A percentile compares a stretch with the other conserved stretches of the same genome.
Evolutionary conservation across 2,329 filamentous ascomycete species (phyloP).

Genomic region (Cryphonectria parasitica): DNA sequence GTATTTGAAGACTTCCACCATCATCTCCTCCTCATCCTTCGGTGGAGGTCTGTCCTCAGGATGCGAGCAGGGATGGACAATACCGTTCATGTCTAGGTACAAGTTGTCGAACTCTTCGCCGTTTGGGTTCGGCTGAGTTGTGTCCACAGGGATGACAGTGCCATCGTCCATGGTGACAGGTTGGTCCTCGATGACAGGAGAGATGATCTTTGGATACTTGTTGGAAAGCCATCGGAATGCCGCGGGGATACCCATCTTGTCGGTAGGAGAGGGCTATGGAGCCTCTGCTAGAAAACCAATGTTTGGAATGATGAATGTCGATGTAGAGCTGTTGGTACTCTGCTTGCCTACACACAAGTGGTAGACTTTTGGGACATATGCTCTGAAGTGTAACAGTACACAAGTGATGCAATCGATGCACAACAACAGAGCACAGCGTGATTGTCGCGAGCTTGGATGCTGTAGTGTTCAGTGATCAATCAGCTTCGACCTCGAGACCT

Average conservation of each 20-base stretch:
- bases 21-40: conserved; percentile 97
- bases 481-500: conserved; percentile 17
- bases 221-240: conserved; percentile 95
- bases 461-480: conserved; percentile 23
- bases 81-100: conserved; percentile 99
- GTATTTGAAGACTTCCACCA: conserved; percentile 97
- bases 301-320: neutral
- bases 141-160: conserved; percentile 81
- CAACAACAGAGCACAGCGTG: conserved; percentile 1
- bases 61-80: conserved; percentile 97
- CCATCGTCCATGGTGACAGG: conserved; percentile 82
- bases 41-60: conserved; percentile 91
- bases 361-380: neutral
- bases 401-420: neutral
- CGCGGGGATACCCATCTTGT: conserved; percentile 86
- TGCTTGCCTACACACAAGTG: neutral
- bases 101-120: conserved; percentile 98
- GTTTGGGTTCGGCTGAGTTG: conserved; percentile 86
- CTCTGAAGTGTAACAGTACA: neutral
- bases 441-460: neutral
- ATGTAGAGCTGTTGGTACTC: neutral
- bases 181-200: conserved; percentile 83
- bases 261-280: conserved; percentile 13
- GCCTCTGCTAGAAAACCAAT: conserved; percentile 7
- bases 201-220: conserved; percentile 98